Conservation (phyloP, 306 rosid genomes). For the Acmispon strigosus region DNA sequence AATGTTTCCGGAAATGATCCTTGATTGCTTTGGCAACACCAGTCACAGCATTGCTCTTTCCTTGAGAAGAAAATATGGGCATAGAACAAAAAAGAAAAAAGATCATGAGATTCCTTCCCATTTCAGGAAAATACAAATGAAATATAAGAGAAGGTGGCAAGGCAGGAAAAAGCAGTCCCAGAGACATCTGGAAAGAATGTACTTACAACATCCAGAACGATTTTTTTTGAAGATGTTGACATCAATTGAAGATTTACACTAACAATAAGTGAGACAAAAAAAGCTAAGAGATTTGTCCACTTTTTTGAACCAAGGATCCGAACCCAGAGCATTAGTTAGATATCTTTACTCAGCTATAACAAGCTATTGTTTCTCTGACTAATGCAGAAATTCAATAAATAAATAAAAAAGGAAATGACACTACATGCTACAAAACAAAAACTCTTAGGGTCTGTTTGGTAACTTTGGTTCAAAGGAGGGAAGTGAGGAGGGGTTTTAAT, state of each 20-base stretch:
- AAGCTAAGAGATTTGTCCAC: neutral
- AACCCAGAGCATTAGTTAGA: neutral
- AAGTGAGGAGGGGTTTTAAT: no score
- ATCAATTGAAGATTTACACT: neutral
- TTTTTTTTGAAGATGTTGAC: neutral
- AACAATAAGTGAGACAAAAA: neutral
- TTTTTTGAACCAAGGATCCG: neutral
- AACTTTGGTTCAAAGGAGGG: no score
- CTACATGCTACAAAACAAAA: neutral
- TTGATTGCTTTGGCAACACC: slow-evolving; percentile 77
- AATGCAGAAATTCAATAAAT: neutral
- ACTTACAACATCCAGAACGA: neutral
- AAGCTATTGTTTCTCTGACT: neutral
- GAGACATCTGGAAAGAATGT: neutral
- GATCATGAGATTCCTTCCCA: neutral
- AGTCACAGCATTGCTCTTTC: slow-evolving; percentile 65
- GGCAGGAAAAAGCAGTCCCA: neutral
- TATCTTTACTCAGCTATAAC: neutral
- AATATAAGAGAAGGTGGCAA: neutral
- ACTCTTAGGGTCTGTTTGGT: neutral
- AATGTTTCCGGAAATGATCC: slow-evolving; percentile 55
- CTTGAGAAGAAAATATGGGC: slow-evolving; percentile 35
- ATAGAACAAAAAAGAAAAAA: neutral
- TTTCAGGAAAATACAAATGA: neutral
- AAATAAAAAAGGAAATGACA: neutral